Conservation (phyloP, 1,139 yeast species). For the Blastobotrys apis region DNA sequence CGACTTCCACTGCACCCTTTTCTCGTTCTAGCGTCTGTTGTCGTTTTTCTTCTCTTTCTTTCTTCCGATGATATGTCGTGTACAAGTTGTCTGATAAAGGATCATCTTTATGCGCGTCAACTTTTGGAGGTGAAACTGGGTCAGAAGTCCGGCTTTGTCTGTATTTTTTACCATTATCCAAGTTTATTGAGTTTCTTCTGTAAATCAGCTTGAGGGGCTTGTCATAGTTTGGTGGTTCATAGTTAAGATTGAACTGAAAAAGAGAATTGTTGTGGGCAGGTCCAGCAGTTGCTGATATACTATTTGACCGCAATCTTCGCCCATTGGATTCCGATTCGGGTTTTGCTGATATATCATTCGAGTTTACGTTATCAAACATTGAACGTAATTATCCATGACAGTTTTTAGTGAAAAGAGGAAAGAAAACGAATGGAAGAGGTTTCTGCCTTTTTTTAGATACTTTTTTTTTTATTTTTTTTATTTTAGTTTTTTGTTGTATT, state of each 20-base stretch:
- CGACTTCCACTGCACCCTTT: slow-evolving; percentile 49
- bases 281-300: too few species aligned
- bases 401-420: too few species aligned
- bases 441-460: too few species aligned
- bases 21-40: slow-evolving; percentile 57
- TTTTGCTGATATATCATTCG: too few species aligned
- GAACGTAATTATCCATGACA: too few species aligned
- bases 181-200: slow-evolving; percentile 1
- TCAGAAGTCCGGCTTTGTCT: not conserved
- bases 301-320: too few species aligned
- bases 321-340: too few species aligned
- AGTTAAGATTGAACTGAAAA: slow-evolving; percentile 11
- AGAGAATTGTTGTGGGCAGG: too few species aligned
- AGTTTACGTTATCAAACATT: too few species aligned
- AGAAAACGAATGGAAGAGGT: too few species aligned
- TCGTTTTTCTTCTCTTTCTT: slow-evolving; percentile 63
- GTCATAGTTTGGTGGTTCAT: slow-evolving; percentile 11
- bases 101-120: slow-evolving; percentile 33
- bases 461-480: too few species aligned
- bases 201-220: slow-evolving; percentile 1
- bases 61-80: slow-evolving; percentile 50
- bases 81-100: slow-evolving; percentile 47
- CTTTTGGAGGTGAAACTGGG: not conserved
- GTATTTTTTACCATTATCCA: not conserved
- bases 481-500: too few species aligned